These are phyloP conservation scores for Paraphaeosphaeria minitans DNA, from an alignment of 2,329 filamentous ascomycete species.

Conservation along the genomic window DNA sequence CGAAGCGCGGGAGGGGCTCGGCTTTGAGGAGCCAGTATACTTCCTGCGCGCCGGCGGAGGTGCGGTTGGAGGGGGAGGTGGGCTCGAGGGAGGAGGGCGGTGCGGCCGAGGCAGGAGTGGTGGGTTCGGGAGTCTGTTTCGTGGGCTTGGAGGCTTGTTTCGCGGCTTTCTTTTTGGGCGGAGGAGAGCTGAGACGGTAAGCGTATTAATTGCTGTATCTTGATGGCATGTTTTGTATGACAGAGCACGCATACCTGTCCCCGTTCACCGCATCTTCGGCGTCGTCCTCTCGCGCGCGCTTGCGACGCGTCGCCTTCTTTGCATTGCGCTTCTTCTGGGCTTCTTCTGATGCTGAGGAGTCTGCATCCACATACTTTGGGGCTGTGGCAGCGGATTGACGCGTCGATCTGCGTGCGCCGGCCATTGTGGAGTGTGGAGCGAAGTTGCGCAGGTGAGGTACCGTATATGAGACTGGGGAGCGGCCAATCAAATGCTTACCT, in stretches of 20 bases:
- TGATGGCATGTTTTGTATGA: too few relatives aligned
- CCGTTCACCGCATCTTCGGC: slow-evolving; percentile 17
- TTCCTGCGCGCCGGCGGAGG: slow-evolving; percentile 33
- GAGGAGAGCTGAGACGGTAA: slow-evolving; percentile 13
- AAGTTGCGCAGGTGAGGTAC: background rate
- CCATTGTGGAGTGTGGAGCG: slow-evolving; percentile 25
- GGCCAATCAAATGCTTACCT: too few relatives aligned
- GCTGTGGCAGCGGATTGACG: slow-evolving; percentile 26
- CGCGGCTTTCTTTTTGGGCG: slow-evolving; percentile 27
- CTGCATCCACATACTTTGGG: slow-evolving; percentile 28
- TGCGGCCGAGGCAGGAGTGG: background rate
- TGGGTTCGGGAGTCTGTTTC: slow-evolving; percentile 5
- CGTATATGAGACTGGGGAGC: too few relatives aligned
- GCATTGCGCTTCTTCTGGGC: slow-evolving; percentile 26
- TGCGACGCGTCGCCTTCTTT: slow-evolving; percentile 33
- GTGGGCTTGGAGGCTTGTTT: slow-evolving; percentile 7
- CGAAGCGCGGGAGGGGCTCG: slow-evolving; percentile 81
- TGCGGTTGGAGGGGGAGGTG: slow-evolving; percentile 32
- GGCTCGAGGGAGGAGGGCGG: slow-evolving; percentile 18
- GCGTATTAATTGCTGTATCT: background rate
- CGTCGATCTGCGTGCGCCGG: slow-evolving; percentile 36
- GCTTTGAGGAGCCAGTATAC: slow-evolving; percentile 58
- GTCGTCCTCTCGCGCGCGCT: slow-evolving; percentile 32
- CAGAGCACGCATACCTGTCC: slow-evolving; percentile 10
- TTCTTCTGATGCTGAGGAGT: slow-evolving; percentile 22